Conservation (phyloP, 805 yeast species). For the Candida qinlingensis region DNA sequence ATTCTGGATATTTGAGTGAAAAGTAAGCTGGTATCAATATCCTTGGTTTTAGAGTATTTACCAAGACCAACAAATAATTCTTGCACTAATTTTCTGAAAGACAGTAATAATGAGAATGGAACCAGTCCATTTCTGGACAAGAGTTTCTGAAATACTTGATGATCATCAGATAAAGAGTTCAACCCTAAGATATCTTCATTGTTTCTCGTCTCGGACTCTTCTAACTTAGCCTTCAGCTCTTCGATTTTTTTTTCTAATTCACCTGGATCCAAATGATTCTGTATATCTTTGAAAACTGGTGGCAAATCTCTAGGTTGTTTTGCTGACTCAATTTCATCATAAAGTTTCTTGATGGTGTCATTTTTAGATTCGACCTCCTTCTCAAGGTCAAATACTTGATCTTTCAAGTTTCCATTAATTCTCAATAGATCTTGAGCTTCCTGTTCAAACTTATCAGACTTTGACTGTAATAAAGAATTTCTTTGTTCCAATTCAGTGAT, state of each 20-base stretch:
- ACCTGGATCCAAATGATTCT: constrained; percentile 27
- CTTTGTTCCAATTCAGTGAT: constrained; percentile 34
- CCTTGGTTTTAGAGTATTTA: constrained; percentile 17
- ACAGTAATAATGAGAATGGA: constrained; percentile 38
- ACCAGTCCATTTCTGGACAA: constrained; percentile 39
- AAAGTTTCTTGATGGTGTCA: constrained; percentile 4
- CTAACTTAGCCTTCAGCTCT: constrained; percentile 47
- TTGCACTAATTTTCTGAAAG: constrained; percentile 46
- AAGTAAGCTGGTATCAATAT: constrained; percentile 28
- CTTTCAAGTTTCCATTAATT: constrained; percentile 18
- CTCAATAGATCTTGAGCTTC: constrained; percentile 17
- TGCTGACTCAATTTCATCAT: not conserved
- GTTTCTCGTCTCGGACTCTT: constrained; percentile 36
- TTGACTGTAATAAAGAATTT: constrained; percentile 22
- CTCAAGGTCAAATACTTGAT: constrained; percentile 18
- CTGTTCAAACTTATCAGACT: constrained; percentile 22
- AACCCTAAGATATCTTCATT: constrained; percentile 26
- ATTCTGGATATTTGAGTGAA: constrained; percentile 49
- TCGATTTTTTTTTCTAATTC: constrained; percentile 32
- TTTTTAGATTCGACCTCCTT: constrained; percentile 11
- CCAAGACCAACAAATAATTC: constrained; percentile 34
- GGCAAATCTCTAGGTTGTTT: not conserved
- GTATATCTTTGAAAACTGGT: not conserved
- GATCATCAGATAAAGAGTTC: constrained; percentile 17
- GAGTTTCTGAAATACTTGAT: constrained; percentile 24